Base-by-base conservation (phyloP, 169 alveolate genomes). In the Plasmodium fragile region DNA sequence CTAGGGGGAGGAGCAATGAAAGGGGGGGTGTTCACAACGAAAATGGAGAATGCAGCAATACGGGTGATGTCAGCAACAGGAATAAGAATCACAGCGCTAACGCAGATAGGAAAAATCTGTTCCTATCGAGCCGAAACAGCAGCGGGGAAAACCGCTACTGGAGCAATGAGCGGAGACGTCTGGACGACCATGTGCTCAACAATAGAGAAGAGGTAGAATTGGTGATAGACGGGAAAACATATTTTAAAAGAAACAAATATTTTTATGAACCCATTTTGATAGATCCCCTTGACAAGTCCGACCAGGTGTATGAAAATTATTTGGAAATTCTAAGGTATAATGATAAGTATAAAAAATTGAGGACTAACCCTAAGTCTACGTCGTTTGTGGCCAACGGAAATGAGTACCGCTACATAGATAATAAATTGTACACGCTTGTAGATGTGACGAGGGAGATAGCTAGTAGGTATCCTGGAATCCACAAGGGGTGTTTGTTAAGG, bases 231-330 rank as follows among this genome's bases (percentile, higher is more conserved):
- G 94, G 94, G 16, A 91, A 81, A 81, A 91, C 81, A 43, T 91
- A 91, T 55, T 81, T 81, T 43, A 80, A 81, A 91, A 91, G 94
- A 55, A 91, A 91, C 75, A 91, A 91, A 80, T 91, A 81, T 80
- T 91, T 91, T 91, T 91, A 91, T 91, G 92, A 91, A 81, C 92
- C 94, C 41, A 81, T 91, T 43, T 91, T 91, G 82, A 71, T 91
- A n/a, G 92, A 91, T 4, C 65, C 49, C 25, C 22, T 16, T 36
- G 92, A 91, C 73, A 91, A 81, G 39, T 80, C 92, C 2, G 83
- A 81, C 73, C 82, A 91, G 41, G 94, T 81, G 75, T 91, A 91
- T 77, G 94, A 91, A 91, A 80, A 49, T 69, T 91, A 91, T 77
- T n/a, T 91, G 53, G 92, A 91, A 91, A 91, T 79, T 30, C 53